Base-by-base conservation (phyloP, 2,329 filamentous ascomycete genomes). In the Torrubiellomyces zombiae region DNA sequence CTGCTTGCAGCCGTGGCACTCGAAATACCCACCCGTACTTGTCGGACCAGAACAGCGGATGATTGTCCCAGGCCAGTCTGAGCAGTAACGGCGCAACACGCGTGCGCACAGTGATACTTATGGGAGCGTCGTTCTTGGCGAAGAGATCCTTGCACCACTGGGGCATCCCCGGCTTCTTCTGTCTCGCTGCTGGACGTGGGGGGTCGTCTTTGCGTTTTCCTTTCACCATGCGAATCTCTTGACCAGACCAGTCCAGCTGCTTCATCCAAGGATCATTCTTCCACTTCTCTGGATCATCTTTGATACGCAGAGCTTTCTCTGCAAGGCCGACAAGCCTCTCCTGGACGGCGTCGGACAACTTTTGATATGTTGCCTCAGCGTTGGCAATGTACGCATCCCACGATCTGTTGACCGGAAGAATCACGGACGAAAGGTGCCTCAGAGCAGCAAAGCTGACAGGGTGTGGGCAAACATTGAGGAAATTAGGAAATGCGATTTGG, bases 131-230 rank as follows among this genome's bases (percentile, higher is more conserved):
- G 14, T 55, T 74, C 28, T 71, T 82, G 2, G 64, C 39, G 38
- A 91, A 93, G 2, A 98, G 58, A 45, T 83, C 82, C 43, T 89
- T 94, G 53, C 93, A 98, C 89, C 89, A 98, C 35, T 78, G 66
- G 0, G 89, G 89, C 77, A 80, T 89, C 9, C 89, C 89, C 0
- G 86, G 85, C 54, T 77, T 82, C 60, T 95, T 98, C 47, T 98
- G 89, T 22, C 78, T 63, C 8, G 74, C 74, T 6, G 74, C 77
- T 16, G 76, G 82, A 21, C 82, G 63, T 2, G 78, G 76, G 8
- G 76, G 73, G 28, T 91, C 81, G 7, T 56, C 60, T 48, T 93
- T 94, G 51, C 78, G 85, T 56, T 89, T 94, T 4, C 75, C 78
- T 46, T 94, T 95, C 13, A 72, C 74, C 78, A 86, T 89, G 44